Percentiles rank a stretch among this genome's conserved stretches.
These are phyloP conservation scores for Nemania bipapillata DNA, from an alignment of 2,329 filamentous ascomycete genomes.

Conservation along the genomic window DNA sequence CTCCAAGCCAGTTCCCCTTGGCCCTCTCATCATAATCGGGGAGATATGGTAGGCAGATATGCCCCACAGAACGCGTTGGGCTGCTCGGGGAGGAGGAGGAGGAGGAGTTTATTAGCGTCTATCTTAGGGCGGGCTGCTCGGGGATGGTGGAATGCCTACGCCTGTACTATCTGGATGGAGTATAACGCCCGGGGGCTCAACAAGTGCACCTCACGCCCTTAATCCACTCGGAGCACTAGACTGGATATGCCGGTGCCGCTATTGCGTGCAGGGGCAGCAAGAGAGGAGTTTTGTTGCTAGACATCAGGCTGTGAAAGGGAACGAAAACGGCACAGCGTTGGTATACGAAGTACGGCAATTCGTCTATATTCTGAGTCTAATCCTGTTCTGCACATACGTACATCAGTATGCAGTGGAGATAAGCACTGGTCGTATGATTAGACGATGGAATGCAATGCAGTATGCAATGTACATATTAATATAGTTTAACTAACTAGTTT, in stretches of 20 bases:
- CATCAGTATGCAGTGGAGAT: background rate
- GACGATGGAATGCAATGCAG: background rate
- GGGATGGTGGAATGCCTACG: conserved; percentile 15
- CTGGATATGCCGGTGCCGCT: conserved; percentile 9
- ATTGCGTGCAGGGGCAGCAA: conserved; percentile 9
- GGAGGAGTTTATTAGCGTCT: too few relatives aligned
- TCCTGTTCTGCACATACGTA: background rate
- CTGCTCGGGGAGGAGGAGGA: conserved; percentile 29
- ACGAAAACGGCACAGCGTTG: background rate
- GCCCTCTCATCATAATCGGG: conserved; percentile 1
- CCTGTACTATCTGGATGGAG: conserved; percentile 21
- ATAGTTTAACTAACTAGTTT: conserved; percentile 1
- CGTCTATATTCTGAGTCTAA: background rate
- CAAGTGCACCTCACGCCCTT: background rate
- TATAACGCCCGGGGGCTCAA: conserved; percentile 18
- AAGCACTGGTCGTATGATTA: background rate
- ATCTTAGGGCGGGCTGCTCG: conserved; percentile 26
- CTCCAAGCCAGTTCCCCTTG: background rate
- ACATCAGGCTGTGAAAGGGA: background rate
- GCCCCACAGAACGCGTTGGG: conserved; percentile 15
- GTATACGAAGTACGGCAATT: background rate
- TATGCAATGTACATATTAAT: background rate
- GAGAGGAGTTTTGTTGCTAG: conserved; percentile 5
- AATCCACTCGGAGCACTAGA: conserved; percentile 27
- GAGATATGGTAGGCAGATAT: conserved; percentile 13